A percentile compares a stretch with the other conserved stretches of the same genome.
Evolutionary conservation across 768 basidiomycete species (phyloP).

Genomic region (Calocera viscosa): DNA sequence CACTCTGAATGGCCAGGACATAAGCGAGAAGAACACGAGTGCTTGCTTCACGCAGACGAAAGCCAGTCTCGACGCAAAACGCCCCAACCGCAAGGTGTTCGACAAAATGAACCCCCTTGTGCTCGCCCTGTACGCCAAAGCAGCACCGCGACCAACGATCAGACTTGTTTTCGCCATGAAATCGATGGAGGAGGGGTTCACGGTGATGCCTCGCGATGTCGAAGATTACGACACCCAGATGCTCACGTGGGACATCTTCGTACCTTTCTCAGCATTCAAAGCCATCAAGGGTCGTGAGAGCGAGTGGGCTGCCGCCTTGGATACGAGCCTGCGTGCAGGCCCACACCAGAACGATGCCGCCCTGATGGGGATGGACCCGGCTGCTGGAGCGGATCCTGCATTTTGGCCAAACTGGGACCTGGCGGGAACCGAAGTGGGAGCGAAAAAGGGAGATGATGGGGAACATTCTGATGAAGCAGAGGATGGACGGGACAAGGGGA

Average conservation of each 20-base stretch:
- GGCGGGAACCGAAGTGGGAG: too few species aligned
- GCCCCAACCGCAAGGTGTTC: not conserved
- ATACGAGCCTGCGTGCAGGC: not conserved
- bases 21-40: not conserved
- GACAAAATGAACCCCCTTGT: not conserved
- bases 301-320: not conserved
- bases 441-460: too few species aligned
- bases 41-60: not conserved
- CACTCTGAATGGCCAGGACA: not conserved
- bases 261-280: not conserved
- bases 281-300: not conserved
- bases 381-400: not conserved
- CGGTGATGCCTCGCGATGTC: not conserved
- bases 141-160: too few species aligned
- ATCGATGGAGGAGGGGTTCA: not conserved
- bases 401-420: not conserved
- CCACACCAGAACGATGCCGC: not conserved
- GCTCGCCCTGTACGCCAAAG: not conserved
- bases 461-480: too few species aligned
- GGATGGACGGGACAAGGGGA: too few species aligned
- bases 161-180: not conserved
- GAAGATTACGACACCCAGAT: not conserved
- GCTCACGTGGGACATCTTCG: not conserved
- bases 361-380: not conserved
- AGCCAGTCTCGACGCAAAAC: not conserved